Evolutionary conservation across 768 basidiomycete species (phyloP).

Genomic region (Panellus pusillus): DNA sequence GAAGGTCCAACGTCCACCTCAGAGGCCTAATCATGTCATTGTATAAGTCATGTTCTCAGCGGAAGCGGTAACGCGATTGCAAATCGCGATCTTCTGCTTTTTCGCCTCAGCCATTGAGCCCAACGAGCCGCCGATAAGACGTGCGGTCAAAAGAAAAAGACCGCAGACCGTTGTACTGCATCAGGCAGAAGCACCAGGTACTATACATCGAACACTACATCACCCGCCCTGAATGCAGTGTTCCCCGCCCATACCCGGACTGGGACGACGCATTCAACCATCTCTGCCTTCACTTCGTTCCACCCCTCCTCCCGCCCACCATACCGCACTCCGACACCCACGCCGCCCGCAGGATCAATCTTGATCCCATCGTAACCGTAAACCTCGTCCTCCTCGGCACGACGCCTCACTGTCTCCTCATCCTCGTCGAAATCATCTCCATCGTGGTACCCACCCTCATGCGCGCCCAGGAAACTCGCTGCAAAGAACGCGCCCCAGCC

Average conservation of each 20-base stretch:
- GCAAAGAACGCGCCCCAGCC: conserved; percentile 44
- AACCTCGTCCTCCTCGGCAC: conserved; percentile 28
- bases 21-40: no score
- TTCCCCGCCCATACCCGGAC: conserved; percentile 88
- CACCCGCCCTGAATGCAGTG: conserved; percentile 78
- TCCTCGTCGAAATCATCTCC: conserved; percentile 45
- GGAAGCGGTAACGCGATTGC: no score
- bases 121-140: no score
- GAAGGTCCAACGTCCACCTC: no score
- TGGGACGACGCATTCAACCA: conserved; percentile 93
- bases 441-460: conserved; percentile 58
- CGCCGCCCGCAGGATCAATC: conserved; percentile 46
- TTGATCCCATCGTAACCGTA: conserved; percentile 50
- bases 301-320: conserved; percentile 61
- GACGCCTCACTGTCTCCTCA: conserved; percentile 35
- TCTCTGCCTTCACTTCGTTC: conserved; percentile 72
- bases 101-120: no score
- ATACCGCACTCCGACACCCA: conserved; percentile 52
- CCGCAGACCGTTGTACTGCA: no score
- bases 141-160: no score
- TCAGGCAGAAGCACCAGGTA: background rate
- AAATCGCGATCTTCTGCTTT: no score
- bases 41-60: no score
- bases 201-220: conserved; percentile 76
- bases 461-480: conserved; percentile 29